A percentile compares a stretch with the other conserved stretches of the same genome.
phyloP scores from a whole-genome alignment of 2,329 filamentous ascomycete genomes.

The Arthrobotrys megalospora region DNA sequence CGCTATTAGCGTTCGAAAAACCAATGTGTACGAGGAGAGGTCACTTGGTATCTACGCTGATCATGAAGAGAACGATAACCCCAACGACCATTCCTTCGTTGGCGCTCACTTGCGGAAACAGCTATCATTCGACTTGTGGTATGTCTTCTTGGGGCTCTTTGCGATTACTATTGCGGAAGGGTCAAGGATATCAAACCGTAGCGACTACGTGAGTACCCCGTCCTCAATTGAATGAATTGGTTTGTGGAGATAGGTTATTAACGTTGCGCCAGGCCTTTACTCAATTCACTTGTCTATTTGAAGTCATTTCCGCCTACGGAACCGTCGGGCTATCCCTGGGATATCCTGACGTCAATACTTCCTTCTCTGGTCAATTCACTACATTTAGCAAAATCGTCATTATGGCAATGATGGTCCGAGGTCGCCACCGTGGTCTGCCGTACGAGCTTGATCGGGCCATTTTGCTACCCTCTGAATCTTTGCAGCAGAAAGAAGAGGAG shows the following conservation, averaged over 20 bases:
- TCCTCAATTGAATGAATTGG: neutral
- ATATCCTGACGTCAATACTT: constrained; percentile 81
- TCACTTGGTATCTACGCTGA: constrained; percentile 80
- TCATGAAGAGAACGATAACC: constrained; percentile 71
- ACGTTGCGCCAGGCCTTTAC: constrained; percentile 62
- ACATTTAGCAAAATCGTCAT: constrained; percentile 79
- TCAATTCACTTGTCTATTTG: constrained; percentile 75
- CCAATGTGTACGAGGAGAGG: constrained; percentile 96
- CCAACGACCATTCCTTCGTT: constrained; percentile 82
- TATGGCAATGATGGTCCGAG: constrained; percentile 79
- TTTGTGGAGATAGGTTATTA: neutral
- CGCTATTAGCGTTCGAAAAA: constrained; percentile 91
- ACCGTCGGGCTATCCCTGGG: constrained; percentile 93
- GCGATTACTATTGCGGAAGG: constrained; percentile 93
- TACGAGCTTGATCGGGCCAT: constrained; percentile 81
- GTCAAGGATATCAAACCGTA: constrained; percentile 73
- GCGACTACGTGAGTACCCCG: constrained; percentile 62
- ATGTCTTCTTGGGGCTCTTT: constrained; percentile 93
- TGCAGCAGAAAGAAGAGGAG: constrained; percentile 74
- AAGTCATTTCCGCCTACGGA: constrained; percentile 91
- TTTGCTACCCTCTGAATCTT: constrained; percentile 76
- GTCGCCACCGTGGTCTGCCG: constrained; percentile 78
- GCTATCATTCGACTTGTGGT: constrained; percentile 98
- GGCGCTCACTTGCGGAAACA: constrained; percentile 92
- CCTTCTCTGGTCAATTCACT: constrained; percentile 85